A percentile compares a stretch with the other conserved stretches of the same genome.
Conservation (phyloP, 202 grass and related monocot genomes). For the Brachypodium distachyon region DNA sequence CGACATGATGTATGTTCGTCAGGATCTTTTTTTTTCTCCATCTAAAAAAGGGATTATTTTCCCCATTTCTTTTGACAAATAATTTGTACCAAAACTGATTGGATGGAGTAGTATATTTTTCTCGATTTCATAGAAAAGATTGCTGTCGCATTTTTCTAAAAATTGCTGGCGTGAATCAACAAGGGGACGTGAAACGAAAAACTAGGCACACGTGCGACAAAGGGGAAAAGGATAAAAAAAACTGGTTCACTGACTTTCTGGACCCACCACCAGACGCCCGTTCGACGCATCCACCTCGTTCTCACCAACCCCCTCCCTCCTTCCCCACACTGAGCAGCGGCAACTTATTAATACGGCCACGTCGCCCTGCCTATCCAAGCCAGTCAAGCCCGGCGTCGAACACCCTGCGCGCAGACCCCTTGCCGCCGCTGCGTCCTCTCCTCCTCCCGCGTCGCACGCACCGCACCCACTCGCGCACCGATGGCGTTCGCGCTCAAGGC, state of each 20-base stretch:
- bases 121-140: too few relatives aligned
- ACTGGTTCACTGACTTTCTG: neutral
- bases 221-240: neutral
- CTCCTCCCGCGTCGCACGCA: neutral
- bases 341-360: neutral
- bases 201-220: neutral
- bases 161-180: too few relatives aligned
- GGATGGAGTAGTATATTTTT: too few relatives aligned
- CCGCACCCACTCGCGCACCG: neutral
- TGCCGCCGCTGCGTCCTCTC: neutral
- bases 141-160: too few relatives aligned
- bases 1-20: too few relatives aligned
- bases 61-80: too few relatives aligned
- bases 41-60: too few relatives aligned
- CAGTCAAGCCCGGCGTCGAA: neutral
- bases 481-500: constrained; percentile 66
- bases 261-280: constrained; percentile 11
- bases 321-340: neutral
- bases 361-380: neutral
- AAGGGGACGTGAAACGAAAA: too few relatives aligned
- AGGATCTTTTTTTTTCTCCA: too few relatives aligned
- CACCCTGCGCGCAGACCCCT: neutral
- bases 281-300: neutral
- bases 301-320: constrained; percentile 18
- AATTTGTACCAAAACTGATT: too few relatives aligned